Conservation (phyloP, 371 early-diverging fungal genomes). For the Lichtheimia hyalospora region DNA sequence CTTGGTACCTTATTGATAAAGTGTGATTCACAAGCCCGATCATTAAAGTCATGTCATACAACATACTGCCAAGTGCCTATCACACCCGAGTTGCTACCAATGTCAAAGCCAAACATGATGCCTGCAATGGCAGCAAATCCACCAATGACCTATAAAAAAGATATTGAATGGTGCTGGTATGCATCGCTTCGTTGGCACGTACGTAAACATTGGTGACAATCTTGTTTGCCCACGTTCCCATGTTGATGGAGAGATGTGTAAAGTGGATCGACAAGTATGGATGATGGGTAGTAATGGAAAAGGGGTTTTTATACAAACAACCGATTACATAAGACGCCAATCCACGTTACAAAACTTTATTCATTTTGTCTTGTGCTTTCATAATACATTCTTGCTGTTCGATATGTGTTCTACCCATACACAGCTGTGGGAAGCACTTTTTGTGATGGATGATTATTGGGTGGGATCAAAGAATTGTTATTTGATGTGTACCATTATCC, state of each 20-base stretch:
- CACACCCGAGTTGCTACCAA: conserved; percentile 59
- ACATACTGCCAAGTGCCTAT: conserved; percentile 51
- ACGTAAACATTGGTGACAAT: conserved; percentile 34
- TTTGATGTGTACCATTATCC: conserved; percentile 4
- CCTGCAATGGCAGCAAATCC: conserved; percentile 60
- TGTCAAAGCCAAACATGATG: conserved; percentile 66
- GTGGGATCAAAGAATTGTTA: not conserved
- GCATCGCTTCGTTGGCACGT: conserved; percentile 2
- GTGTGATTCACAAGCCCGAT: not conserved
- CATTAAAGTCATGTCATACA: not conserved
- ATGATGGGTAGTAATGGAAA: too few species aligned
- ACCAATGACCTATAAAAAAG: conserved; percentile 40
- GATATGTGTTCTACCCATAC: too few species aligned
- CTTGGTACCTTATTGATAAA: conserved; percentile 34
- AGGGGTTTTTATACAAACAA: too few species aligned
- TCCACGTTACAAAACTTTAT: too few species aligned
- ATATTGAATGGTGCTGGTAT: not conserved
- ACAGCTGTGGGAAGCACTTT: too few species aligned
- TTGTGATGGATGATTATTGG: too few species aligned
- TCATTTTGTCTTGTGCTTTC: too few species aligned
- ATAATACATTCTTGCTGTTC: too few species aligned
- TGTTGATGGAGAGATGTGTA: not conserved
- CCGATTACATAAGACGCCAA: too few species aligned
- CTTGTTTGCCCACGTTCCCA: not conserved
- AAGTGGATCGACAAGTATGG: too few species aligned